Base-by-base conservation (phyloP, 2,329 filamentous ascomycete genomes). In the Lachnellula occidentalis region DNA sequence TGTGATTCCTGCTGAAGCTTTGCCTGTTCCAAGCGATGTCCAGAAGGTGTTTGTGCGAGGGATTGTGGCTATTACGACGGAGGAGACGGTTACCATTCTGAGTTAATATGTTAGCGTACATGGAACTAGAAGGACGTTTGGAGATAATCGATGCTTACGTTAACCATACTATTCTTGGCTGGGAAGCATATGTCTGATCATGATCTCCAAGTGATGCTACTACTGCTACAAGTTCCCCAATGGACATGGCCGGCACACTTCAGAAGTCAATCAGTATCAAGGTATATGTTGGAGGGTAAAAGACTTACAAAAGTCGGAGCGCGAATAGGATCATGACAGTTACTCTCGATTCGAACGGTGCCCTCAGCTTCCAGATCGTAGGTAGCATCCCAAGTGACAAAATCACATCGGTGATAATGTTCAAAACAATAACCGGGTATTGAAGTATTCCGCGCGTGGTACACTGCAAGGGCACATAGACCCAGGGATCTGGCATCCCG, bases 11-110 rank as follows among this genome's bases (percentile, higher is more conserved):
- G 45, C 42, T 7, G 15, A 27, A 2, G 50, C 45, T 49, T 56
- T 56, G 17, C 54, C 54, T 17, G 54, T 42, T 19, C 43, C 34
- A 11, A 56, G 54, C 14, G 54, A 56, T 21, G 50, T 21, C 54
- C 54, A 56, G 50, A 56, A 56, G 21, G 45, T 46, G 34, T 56
- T 34, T 15, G 54, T 56, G 24, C 54, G 54, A 14, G 54, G 54
- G 15, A 56, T 56, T 12, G 54, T 56, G 12, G 54, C 36, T 8
- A 45, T 56, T 3, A 56, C 41, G 19, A 56, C 31, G 24, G 54
- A 56, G n/a, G 37, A 11, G 22, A 46, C 42, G 15, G 48, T 49
- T 22, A 56, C 49, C 17, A 47, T 27, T 22, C 53, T 55, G 21
- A 12, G 9, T 45, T 6, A 45, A n/a, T 15, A 8, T 17, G 12